These are phyloP conservation scores for Backusella sp. DNA, from an alignment of 192 early-diverging fungal genomes.

Conservation along the genomic window DNA sequence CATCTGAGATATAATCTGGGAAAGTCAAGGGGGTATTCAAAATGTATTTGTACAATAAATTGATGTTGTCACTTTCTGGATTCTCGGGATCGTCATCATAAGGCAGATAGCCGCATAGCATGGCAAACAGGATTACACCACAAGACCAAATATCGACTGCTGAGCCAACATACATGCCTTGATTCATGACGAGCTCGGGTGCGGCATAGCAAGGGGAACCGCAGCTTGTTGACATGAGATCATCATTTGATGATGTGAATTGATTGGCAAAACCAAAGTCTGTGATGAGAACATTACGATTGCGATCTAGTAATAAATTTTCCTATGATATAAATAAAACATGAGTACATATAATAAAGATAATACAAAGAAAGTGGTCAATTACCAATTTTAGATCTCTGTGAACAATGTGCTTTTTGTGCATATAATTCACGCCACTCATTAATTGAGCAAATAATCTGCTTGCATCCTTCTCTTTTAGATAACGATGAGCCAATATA, in stretches of 20 bases:
- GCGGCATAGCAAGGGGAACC: conserved; percentile 99
- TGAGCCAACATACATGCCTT: conserved; percentile 93
- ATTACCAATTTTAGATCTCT: conserved; percentile 93
- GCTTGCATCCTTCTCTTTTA: conserved; percentile 89
- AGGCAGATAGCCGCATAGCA: conserved; percentile 87
- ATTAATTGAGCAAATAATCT: conserved; percentile 93
- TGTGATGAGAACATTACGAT: conserved; percentile 93
- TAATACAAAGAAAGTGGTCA: not conserved
- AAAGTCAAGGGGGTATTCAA: conserved; percentile 78
- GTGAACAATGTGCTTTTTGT: conserved; percentile 92
- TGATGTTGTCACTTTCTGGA: conserved; percentile 89
- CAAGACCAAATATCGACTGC: conserved; percentile 99
- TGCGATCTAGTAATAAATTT: conserved; percentile 89
- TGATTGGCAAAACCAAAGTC: conserved; percentile 99
- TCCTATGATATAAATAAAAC: conserved; percentile 30
- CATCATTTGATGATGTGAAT: conserved; percentile 67
- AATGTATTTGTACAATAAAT: conserved; percentile 82
- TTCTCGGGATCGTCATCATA: conserved; percentile 91
- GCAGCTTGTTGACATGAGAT: conserved; percentile 91
- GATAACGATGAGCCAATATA: conserved; percentile 90
- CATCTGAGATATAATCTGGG: conserved; percentile 78
- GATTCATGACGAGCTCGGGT: conserved; percentile 96
- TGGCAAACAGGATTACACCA: conserved; percentile 95
- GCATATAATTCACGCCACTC: conserved; percentile 90
- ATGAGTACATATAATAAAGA: not conserved